Conservation (phyloP, 164 flowering plant genomes). For the Sextonia rubra region DNA sequence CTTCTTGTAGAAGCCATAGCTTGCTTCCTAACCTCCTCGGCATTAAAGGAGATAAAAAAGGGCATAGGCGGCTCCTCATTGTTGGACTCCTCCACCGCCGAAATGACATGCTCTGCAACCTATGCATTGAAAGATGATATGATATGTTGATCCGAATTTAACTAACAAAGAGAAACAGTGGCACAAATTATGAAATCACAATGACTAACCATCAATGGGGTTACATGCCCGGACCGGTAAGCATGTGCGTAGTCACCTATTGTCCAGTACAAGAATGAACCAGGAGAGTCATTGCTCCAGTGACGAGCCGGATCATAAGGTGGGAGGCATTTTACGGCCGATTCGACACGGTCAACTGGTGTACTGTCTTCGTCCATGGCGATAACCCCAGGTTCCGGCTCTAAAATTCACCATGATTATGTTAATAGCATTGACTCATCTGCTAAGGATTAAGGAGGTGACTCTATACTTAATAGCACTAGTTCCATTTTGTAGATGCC, state of each 20-base stretch:
- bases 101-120: conserved; percentile 83
- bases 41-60: conserved; percentile 59
- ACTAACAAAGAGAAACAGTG: conserved; percentile 2
- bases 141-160: conserved; percentile 4
- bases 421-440: neutral
- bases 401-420: conserved; percentile 28
- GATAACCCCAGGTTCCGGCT: conserved; percentile 52
- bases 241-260: conserved; percentile 93
- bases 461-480: no score
- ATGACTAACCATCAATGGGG: conserved; percentile 67
- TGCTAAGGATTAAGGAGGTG: neutral
- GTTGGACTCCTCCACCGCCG: conserved; percentile 57
- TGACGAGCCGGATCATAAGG: conserved; percentile 52
- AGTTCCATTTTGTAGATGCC: no score
- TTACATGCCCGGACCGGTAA: conserved; percentile 53
- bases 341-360: conserved; percentile 59
- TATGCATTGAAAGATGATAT: conserved; percentile 24
- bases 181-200: neutral
- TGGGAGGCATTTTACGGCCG: conserved; percentile 72
- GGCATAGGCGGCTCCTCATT: conserved; percentile 56
- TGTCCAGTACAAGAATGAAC: conserved; percentile 72
- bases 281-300: conserved; percentile 29
- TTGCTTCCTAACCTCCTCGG: conserved; percentile 75
- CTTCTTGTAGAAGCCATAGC: conserved; percentile 88
- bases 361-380: conserved; percentile 53